Evolutionary conservation across 805 yeast genomes (phyloP).

Genomic region (Suhomyces tanzawaensis): DNA sequence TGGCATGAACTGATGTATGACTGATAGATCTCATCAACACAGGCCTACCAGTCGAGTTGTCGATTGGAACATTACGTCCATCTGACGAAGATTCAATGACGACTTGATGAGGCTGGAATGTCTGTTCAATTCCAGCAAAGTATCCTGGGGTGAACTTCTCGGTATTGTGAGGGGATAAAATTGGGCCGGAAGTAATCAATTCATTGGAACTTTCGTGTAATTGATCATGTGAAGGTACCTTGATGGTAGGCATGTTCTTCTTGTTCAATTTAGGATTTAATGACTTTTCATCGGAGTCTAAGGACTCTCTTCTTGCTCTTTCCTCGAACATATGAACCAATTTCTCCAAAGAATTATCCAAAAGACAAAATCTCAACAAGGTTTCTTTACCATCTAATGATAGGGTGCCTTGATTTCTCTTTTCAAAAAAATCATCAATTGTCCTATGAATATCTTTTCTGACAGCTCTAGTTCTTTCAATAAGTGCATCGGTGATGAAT

Average conservation of each 20-base stretch:
- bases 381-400: conserved; percentile 57
- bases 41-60: conserved; percentile 69
- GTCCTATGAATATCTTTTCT: conserved; percentile 50
- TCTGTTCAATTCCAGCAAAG: conserved; percentile 22
- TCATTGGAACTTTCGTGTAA: conserved; percentile 51
- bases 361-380: conserved; percentile 49
- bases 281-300: not conserved
- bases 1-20: conserved; percentile 65
- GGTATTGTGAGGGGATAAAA: conserved; percentile 43
- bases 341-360: conserved; percentile 54
- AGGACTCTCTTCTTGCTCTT: conserved; percentile 21
- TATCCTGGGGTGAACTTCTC: conserved; percentile 19
- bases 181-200: conserved; percentile 52
- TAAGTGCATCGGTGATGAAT: conserved; percentile 48
- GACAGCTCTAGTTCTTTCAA: conserved; percentile 49
- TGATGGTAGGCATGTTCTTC: conserved; percentile 2
- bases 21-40: conserved; percentile 63
- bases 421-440: conserved; percentile 49
- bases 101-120: conserved; percentile 63
- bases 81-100: conserved; percentile 62
- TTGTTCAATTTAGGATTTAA: not conserved
- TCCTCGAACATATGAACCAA: conserved; percentile 51
- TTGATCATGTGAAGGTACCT: conserved; percentile 20
- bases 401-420: conserved; percentile 44
- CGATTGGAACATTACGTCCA: conserved; percentile 54